Conservation (phyloP, 2,329 filamentous ascomycete species). For the Didymella glomerata region DNA sequence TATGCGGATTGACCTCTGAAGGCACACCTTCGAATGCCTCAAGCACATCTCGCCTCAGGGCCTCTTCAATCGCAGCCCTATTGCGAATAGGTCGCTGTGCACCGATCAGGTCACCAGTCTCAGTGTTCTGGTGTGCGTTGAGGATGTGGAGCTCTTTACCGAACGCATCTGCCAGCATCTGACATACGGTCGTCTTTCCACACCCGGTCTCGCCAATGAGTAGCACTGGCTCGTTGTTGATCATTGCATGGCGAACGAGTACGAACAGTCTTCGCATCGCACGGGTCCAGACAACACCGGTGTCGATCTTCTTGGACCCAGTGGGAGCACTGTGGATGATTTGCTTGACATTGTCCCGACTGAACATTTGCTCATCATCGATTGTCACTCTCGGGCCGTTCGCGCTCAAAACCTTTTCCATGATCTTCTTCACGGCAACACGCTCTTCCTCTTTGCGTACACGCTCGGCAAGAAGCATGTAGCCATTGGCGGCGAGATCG, state of each 20-base stretch:
- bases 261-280: conserved; percentile 93
- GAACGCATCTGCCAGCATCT: conserved; percentile 85
- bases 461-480: conserved; percentile 93
- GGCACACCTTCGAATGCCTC: conserved; percentile 37
- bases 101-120: conserved; percentile 96
- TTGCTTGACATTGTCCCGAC: conserved; percentile 49
- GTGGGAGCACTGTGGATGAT: conserved; percentile 45
- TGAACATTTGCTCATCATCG: conserved; percentile 77
- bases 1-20: conserved; percentile 21
- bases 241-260: conserved; percentile 84
- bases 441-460: conserved; percentile 92
- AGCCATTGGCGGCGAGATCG: conserved; percentile 89
- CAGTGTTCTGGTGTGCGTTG: conserved; percentile 97
- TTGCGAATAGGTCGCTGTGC: conserved; percentile 93
- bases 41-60: conserved; percentile 69
- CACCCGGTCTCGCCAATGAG: conserved; percentile 97
- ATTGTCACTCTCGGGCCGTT: conserved; percentile 71
- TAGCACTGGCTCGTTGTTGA: conserved; percentile 91
- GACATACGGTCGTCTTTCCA: conserved; percentile 96
- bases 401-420: conserved; percentile 83
- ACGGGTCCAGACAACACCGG: conserved; percentile 84
- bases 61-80: conserved; percentile 73
- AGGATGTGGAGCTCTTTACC: conserved; percentile 82
- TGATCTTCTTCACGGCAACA: conserved; percentile 81
- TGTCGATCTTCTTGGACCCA: conserved; percentile 25